Conservation (phyloP, 768 basidiomycete genomes). For the Mycena kentingensis region DNA sequence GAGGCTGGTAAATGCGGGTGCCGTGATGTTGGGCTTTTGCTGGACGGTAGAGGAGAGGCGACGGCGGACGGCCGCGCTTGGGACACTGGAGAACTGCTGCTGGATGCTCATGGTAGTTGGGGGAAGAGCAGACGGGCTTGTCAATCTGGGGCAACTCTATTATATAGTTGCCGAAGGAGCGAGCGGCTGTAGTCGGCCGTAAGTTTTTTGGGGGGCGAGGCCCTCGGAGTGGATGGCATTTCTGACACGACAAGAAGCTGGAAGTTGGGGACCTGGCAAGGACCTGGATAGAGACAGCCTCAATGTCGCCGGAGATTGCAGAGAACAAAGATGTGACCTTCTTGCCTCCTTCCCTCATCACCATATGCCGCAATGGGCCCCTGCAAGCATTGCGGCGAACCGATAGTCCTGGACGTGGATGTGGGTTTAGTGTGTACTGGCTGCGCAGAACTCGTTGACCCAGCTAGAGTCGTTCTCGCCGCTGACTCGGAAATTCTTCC, state of each 20-base stretch:
- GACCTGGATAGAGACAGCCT: neutral
- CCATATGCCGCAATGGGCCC: constrained; percentile 3
- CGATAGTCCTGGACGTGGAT: constrained; percentile 57
- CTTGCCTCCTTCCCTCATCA: constrained; percentile 1
- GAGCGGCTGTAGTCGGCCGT: constrained; percentile 1
- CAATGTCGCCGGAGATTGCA: too few relatives aligned
- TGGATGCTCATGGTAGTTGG: constrained; percentile 52
- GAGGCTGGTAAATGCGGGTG: constrained; percentile 62
- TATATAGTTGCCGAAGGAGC: constrained; percentile 32
- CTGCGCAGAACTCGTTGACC: constrained; percentile 73
- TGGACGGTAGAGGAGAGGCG: constrained; percentile 55
- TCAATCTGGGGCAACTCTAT: constrained; percentile 22
- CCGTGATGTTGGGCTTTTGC: constrained; percentile 54
- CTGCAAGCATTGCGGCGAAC: constrained; percentile 58
- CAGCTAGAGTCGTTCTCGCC: constrained; percentile 61
- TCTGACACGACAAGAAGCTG: neutral
- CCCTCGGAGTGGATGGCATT: too few relatives aligned
- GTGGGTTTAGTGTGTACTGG: constrained; percentile 65
- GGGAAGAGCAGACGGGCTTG: constrained; percentile 30
- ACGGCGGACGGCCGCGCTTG: constrained; percentile 63
- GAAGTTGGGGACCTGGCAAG: neutral
- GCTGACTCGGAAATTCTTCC: constrained; percentile 41
- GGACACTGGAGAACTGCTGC: constrained; percentile 60
- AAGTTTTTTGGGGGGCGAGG: too few relatives aligned
- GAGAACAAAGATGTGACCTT: too few relatives aligned